Evolutionary conservation across 805 yeast species (phyloP).

Genomic region (Scheffersomyces ergatensis): DNA sequence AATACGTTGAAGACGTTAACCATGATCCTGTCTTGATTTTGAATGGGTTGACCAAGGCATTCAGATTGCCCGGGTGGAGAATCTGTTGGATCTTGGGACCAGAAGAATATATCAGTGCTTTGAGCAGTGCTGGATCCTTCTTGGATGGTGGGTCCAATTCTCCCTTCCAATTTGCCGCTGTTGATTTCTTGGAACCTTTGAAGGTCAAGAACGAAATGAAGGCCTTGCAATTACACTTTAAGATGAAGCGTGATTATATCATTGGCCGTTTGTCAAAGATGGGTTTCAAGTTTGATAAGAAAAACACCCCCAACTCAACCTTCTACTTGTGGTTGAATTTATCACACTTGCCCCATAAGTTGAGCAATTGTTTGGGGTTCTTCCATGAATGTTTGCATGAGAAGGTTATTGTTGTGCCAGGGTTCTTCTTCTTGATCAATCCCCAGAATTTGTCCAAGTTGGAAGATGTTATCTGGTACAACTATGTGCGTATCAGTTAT

Average conservation of each 20-base stretch:
- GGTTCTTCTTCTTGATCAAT: conserved; percentile 59
- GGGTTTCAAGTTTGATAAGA: conserved; percentile 50
- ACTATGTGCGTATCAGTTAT: conserved; percentile 56
- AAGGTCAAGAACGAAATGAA: conserved; percentile 51
- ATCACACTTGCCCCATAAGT: conserved; percentile 52
- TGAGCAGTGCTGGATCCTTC: conserved; percentile 58
- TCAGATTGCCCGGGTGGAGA: conserved; percentile 65
- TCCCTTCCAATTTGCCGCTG: conserved; percentile 60
- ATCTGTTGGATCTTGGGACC: conserved; percentile 65
- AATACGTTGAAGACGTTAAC: conserved; percentile 52
- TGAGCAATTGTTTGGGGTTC: conserved; percentile 57
- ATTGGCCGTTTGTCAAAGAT: conserved; percentile 44
- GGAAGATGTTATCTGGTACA: conserved; percentile 59
- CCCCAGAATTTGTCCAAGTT: conserved; percentile 47
- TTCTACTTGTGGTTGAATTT: conserved; percentile 61
- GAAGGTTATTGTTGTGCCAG: conserved; percentile 59
- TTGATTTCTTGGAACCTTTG: conserved; percentile 51
- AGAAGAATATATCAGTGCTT: conserved; percentile 53
- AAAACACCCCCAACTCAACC: conserved; percentile 53
- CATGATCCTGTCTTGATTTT: conserved; percentile 57
- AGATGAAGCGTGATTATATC: conserved; percentile 56
- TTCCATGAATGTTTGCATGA: conserved; percentile 64
- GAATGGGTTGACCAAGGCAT: conserved; percentile 60
- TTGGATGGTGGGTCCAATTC: conserved; percentile 62
- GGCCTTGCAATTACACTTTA: conserved; percentile 57